Conservation (phyloP, 129 eudicot genomes). For the Apium graveolens region DNA sequence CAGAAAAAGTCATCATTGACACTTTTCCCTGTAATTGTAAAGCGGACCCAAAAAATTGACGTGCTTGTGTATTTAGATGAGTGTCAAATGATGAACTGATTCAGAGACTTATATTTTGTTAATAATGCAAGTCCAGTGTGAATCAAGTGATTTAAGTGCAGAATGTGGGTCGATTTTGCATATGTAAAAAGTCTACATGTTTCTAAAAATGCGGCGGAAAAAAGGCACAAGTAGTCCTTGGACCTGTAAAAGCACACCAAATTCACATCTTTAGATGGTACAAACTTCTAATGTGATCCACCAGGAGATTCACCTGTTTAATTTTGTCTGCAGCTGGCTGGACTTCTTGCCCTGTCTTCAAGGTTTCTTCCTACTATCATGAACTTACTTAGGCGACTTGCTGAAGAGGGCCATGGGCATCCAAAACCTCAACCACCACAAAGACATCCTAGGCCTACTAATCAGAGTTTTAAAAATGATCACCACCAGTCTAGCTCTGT, state of each 20-base stretch:
- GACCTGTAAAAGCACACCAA: background rate
- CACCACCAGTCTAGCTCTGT: constrained; percentile 9
- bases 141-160: background rate
- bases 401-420: constrained; percentile 25
- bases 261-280: background rate
- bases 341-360: constrained; percentile 27
- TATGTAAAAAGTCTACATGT: background rate
- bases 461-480: constrained; percentile 23
- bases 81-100: background rate
- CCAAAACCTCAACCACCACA: constrained; percentile 13
- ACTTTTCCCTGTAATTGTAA: background rate
- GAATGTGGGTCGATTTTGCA: background rate
- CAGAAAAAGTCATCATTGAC: background rate
- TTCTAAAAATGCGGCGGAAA: background rate
- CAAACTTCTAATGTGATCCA: background rate
- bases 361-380: constrained; percentile 33
- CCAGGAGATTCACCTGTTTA: background rate
- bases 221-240: background rate
- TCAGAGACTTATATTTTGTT: background rate
- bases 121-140: background rate
- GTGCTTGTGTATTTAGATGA: background rate
- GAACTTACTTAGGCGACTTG: constrained; percentile 21
- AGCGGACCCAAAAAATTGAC: background rate
- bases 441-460: constrained; percentile 7
- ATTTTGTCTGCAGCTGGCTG: constrained; percentile 27